Evolutionary conservation across 202 grass and related monocot species (phyloP).

Genomic region (Elaeis oleifera): DNA sequence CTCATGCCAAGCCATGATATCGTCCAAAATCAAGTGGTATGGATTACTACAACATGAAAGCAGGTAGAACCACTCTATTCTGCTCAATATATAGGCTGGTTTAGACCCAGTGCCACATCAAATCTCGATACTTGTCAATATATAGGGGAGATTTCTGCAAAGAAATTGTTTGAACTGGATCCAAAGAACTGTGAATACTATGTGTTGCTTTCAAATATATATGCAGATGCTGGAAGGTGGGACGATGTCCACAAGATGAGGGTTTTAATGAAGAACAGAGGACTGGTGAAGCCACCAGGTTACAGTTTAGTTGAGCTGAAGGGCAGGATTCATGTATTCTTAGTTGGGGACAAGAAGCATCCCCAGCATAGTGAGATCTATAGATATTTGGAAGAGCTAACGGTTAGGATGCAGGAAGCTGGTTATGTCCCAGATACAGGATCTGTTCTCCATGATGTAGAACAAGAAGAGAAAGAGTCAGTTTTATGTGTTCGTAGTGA

Average conservation of each 20-base stretch:
- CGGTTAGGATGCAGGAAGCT: constrained; percentile 55
- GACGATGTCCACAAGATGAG: constrained; percentile 60
- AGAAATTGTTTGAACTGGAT: constrained; percentile 72
- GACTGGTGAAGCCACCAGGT: constrained; percentile 67
- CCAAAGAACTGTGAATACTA: constrained; percentile 62
- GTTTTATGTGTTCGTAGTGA: constrained; percentile 65
- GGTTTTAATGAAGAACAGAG: constrained; percentile 57
- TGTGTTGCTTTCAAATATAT: constrained; percentile 80
- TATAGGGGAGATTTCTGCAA: constrained; percentile 55
- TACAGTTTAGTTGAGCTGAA: constrained; percentile 78
- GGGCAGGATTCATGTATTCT: constrained; percentile 72
- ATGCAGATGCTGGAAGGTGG: constrained; percentile 76
- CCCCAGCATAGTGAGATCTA: constrained; percentile 62
- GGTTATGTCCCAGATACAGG: constrained; percentile 73
- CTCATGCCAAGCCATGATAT: too few species aligned
- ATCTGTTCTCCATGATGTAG: constrained; percentile 69
- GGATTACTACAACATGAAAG: too few species aligned
- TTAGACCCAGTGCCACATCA: too few species aligned
- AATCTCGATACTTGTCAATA: too few species aligned
- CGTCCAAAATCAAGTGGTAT: too few species aligned
- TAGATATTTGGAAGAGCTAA: constrained; percentile 67
- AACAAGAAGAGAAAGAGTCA: constrained; percentile 82
- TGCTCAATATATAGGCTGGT: too few species aligned
- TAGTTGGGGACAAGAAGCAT: constrained; percentile 72
- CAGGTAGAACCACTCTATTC: too few species aligned